Percentiles rank a stretch among this genome's conserved stretches.
These are phyloP conservation scores for Candida tibetensis DNA, from an alignment of 805 yeast genomes.

Conservation along the genomic window DNA sequence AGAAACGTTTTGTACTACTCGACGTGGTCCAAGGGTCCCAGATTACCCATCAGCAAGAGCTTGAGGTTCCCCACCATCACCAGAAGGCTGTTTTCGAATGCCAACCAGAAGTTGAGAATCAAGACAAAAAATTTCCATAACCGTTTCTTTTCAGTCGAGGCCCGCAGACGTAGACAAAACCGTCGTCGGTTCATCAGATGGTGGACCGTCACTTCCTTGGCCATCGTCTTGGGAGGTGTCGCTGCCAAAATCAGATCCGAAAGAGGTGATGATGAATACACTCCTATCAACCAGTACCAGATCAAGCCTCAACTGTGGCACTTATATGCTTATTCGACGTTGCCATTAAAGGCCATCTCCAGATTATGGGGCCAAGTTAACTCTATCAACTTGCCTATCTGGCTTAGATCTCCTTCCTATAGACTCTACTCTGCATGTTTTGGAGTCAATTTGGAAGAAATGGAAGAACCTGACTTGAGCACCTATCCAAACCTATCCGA, in stretches of 20 bases:
- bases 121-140: slow-evolving; percentile 37
- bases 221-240: slow-evolving; percentile 53
- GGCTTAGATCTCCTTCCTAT: slow-evolving; percentile 84
- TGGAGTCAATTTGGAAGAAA: slow-evolving; percentile 87
- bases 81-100: slow-evolving; percentile 32
- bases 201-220: slow-evolving; percentile 55
- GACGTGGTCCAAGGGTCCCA: slow-evolving; percentile 35
- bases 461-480: slow-evolving; percentile 75
- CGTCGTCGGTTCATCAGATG: slow-evolving; percentile 43
- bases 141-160: slow-evolving; percentile 43
- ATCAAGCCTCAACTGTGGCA: slow-evolving; percentile 81
- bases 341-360: slow-evolving; percentile 88
- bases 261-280: slow-evolving; percentile 26
- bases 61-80: slow-evolving; percentile 23
- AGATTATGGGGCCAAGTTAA: slow-evolving; percentile 94
- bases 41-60: slow-evolving; percentile 15
- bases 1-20: slow-evolving; percentile 52
- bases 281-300: slow-evolving; percentile 34
- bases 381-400: slow-evolving; percentile 75
- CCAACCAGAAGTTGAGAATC: slow-evolving; percentile 33
- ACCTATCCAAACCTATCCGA: slow-evolving; percentile 81
- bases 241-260: slow-evolving; percentile 46
- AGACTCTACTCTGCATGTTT: slow-evolving; percentile 72
- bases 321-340: slow-evolving; percentile 80
- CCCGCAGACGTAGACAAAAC: slow-evolving; percentile 38